Base-by-base conservation (phyloP, 768 basidiomycete species). In the Auricularia sp. region DNA sequence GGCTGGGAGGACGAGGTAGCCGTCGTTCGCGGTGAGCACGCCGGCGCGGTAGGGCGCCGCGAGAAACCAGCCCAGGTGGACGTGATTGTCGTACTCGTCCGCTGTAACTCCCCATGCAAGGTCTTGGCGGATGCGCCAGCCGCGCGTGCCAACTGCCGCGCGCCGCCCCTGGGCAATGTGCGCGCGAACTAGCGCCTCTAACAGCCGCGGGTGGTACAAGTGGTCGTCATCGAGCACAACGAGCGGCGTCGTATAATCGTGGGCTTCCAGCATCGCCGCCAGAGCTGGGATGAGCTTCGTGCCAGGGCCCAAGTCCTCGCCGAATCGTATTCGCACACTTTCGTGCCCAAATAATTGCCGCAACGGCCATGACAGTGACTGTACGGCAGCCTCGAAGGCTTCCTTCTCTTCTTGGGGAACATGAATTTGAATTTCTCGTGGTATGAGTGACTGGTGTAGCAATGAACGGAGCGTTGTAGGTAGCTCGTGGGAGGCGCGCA, bases 41-140 rank as follows among this genome's bases (percentile, higher is more conserved):
- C 56, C 56, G 24, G 29, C 56, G 24, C 29, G 56, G 56, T 59
- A 59, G 11, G 56, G 56, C 56, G 14, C 14, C 8, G 56, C 18
- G 56, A 59, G 56, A 29, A 59, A 59, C 56, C 56, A 59, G 56
- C 56, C 56, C 16, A 59, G 56, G 56, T 59, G 56, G 56, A 59
- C 56, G 34, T 59, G 56, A 10, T 33, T 13, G 56, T 59, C 56
- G 56, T 59, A 59, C 29, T 59, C 56, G 56, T 6, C 5, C 24
- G 14, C 24, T 29, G 7, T 4, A 10, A 59, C 56, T 7, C 56
- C 56, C 56, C 56, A 59, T 21, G 11, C 16, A 7, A 59, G 29
- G 56, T 59, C 56, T 10, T 35, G 56, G 14, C 56, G 21, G 24
- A 59, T 18, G 56, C 56, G 56, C 56, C 56, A 59, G 29, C 56